phyloP scores from a whole-genome alignment of 2,329 filamentous ascomycete genomes.

The Colletotrichum liaoningense region DNA sequence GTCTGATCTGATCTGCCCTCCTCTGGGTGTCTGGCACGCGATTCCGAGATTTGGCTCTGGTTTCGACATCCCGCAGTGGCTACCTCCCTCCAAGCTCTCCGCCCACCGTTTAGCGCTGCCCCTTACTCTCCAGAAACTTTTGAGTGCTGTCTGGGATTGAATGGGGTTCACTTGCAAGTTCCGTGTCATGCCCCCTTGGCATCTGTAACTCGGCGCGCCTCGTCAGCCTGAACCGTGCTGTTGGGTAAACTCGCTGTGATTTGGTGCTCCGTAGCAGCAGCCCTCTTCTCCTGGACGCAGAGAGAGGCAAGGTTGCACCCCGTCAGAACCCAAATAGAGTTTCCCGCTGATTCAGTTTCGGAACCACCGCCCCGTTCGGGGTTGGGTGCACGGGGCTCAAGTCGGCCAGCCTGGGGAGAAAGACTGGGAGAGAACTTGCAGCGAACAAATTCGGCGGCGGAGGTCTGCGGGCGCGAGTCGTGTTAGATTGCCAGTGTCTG shows the following conservation, averaged over 20 bases:
- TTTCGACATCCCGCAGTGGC: not conserved
- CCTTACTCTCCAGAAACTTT: conserved; percentile 30
- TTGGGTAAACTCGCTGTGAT: conserved; percentile 4
- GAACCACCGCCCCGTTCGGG: conserved; percentile 21
- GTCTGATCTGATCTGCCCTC: conserved; percentile 12
- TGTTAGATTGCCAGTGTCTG: conserved; percentile 1
- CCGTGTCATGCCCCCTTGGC: conserved; percentile 28
- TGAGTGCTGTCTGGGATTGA: conserved; percentile 33
- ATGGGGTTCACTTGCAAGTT: conserved; percentile 10
- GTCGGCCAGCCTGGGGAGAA: not conserved
- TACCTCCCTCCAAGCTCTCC: not conserved
- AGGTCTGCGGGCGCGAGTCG: conserved; percentile 2
- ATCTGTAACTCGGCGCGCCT: conserved; percentile 22
- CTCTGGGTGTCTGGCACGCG: not conserved
- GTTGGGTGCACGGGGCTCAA: not conserved
- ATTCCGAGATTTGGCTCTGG: not conserved
- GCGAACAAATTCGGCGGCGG: not conserved
- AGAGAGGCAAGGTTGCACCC: conserved; percentile 16
- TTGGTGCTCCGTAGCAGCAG: not conserved
- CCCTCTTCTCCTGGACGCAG: not conserved
- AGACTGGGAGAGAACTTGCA: not conserved
- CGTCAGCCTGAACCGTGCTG: conserved; percentile 19
- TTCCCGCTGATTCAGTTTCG: conserved; percentile 30
- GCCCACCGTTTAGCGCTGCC: not conserved
- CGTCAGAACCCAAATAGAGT: conserved; percentile 16